These are phyloP conservation scores for Eucalyptus curtisii DNA, from an alignment of 345 rosid species.

Conservation along the genomic window DNA sequence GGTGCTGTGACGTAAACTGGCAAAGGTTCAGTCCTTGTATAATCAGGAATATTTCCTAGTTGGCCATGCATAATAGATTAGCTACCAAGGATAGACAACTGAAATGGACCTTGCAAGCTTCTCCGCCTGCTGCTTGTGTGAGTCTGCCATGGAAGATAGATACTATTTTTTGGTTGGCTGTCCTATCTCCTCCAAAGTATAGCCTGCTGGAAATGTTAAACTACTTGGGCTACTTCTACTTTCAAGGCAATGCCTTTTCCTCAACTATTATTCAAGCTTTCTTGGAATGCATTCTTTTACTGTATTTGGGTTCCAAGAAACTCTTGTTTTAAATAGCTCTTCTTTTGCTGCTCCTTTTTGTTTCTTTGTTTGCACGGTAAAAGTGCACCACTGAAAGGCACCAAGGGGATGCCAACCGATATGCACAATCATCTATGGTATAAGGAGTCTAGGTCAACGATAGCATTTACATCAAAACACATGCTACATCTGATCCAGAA, in stretches of 20 bases:
- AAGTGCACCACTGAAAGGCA: not conserved
- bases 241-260: not conserved
- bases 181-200: not conserved
- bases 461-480: not conserved
- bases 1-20: not conserved
- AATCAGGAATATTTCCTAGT: not conserved
- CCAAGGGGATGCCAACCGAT: not conserved
- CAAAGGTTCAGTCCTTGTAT: not conserved
- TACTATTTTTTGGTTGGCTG: not conserved
- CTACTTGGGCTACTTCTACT: not conserved
- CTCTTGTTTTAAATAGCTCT: not conserved
- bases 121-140: not conserved
- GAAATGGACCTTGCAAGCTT: not conserved
- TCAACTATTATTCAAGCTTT: not conserved
- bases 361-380: not conserved
- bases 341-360: not conserved
- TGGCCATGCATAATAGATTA: not conserved
- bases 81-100: not conserved
- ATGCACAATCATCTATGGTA: not conserved
- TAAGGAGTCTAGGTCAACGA: not conserved
- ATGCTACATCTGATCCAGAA: not conserved
- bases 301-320: not conserved
- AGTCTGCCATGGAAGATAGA: not conserved
- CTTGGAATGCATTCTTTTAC: not conserved
- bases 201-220: not conserved